phyloP scores from a whole-genome alignment of 345 rosid species.

The Sisymbrium irio region DNA sequence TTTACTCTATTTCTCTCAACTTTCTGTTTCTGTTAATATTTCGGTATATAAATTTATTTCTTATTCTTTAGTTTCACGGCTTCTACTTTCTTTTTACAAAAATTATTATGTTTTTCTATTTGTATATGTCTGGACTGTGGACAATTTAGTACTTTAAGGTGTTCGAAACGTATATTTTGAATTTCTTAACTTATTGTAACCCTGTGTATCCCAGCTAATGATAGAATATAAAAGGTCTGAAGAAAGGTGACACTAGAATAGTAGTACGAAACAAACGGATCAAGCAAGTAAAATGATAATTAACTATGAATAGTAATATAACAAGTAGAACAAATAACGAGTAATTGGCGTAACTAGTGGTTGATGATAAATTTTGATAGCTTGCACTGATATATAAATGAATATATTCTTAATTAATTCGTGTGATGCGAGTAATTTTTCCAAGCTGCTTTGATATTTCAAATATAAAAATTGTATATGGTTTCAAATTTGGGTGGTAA shows the following conservation, averaged over 20 bases:
- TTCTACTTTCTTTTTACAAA: neutral
- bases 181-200: too few species aligned
- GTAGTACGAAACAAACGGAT: neutral
- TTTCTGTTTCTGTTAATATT: neutral
- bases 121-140: neutral
- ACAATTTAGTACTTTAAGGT: constrained; percentile 20
- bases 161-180: neutral
- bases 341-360: neutral
- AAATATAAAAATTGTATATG: too few species aligned
- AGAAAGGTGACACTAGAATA: neutral
- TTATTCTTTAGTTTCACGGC: constrained; percentile 14
- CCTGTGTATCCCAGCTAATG: too few species aligned
- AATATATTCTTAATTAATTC: too few species aligned
- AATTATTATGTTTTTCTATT: neutral
- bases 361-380: too few species aligned
- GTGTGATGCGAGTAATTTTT: too few species aligned
- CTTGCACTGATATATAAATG: too few species aligned
- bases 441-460: too few species aligned
- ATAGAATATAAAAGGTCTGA: too few species aligned
- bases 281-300: neutral
- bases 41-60: neutral
- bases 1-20: constrained; percentile 1
- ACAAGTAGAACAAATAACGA: neutral
- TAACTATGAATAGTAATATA: neutral
- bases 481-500: neutral